A percentile compares a stretch with the other conserved stretches of the same genome.
These are phyloP conservation scores for Gossypium laxum DNA, from an alignment of 441 rosid species.

Conservation along the genomic window DNA sequence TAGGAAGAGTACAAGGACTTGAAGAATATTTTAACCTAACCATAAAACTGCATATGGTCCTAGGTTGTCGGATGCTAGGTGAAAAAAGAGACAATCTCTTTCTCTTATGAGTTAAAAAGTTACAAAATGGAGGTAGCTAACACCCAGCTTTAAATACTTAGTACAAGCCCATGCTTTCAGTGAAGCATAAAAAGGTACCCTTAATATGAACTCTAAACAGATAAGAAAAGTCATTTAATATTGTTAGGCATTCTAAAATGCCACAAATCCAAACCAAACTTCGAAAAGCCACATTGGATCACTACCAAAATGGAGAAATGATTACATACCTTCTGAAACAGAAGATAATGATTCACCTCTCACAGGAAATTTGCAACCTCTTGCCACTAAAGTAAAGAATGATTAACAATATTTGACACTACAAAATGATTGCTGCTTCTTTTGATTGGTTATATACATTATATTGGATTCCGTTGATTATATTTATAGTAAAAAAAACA, in stretches of 20 bases:
- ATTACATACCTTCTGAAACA: neutral
- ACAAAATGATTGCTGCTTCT: neutral
- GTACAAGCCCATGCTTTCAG: neutral
- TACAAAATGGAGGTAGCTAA: neutral
- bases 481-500: neutral
- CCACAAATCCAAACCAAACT: neutral
- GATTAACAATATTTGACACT: constrained; percentile 1
- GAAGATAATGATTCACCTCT: neutral
- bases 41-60: neutral
- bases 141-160: neutral
- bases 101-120: neutral
- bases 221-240: neutral
- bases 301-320: neutral
- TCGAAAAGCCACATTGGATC: constrained; percentile 1
- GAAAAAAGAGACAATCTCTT: neutral
- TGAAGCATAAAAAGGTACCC: neutral
- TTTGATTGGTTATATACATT: neutral
- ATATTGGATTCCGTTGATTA: neutral
- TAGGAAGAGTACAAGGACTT: neutral
- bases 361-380: neutral
- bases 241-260: neutral
- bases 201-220: neutral
- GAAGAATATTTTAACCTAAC: neutral
- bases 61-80: neutral
- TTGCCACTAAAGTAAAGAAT: neutral